These are phyloP conservation scores for Alternaria gansuensis DNA, from an alignment of 2,329 filamentous ascomycete species.

Conservation along the genomic window DNA sequence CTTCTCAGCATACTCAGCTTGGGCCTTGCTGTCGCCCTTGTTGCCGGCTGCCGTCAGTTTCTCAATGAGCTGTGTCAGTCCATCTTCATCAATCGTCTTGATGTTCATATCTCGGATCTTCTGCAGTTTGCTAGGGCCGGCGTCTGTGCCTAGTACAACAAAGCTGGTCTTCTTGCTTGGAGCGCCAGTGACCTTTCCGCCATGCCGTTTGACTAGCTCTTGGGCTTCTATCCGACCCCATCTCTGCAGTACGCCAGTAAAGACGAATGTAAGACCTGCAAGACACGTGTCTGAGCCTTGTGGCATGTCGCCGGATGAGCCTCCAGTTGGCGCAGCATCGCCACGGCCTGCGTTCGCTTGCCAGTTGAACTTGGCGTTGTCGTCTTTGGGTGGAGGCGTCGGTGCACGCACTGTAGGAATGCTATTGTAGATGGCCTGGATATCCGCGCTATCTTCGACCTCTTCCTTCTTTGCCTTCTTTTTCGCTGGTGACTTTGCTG, in stretches of 20 bases:
- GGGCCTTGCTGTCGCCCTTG: conserved; percentile 80
- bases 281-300: conserved; percentile 88
- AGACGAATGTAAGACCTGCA: conserved; percentile 89
- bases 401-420: conserved; percentile 85
- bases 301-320: conserved; percentile 73
- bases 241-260: conserved; percentile 84
- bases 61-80: conserved; percentile 85
- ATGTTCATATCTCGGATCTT: conserved; percentile 83
- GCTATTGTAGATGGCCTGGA: conserved; percentile 86
- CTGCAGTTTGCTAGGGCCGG: conserved; percentile 89
- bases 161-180: conserved; percentile 95
- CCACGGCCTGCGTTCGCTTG: conserved; percentile 66
- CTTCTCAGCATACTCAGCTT: conserved; percentile 85
- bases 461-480: conserved; percentile 72
- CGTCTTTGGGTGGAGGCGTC: conserved; percentile 77
- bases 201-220: conserved; percentile 88
- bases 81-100: conserved; percentile 94
- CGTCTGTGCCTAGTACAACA: conserved; percentile 89
- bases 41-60: conserved; percentile 79
- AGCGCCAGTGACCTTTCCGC: conserved; percentile 84
- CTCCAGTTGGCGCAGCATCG: conserved; percentile 69
- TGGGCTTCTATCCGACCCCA: conserved; percentile 87
- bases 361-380: conserved; percentile 80
- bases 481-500: conserved; percentile 62
- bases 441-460: conserved; percentile 71